Evolutionary conservation across 176 grass and related monocot species (phyloP), one percentile per base, ranked within the genome.

Genomic region (Hordeum vulgare): DNA sequence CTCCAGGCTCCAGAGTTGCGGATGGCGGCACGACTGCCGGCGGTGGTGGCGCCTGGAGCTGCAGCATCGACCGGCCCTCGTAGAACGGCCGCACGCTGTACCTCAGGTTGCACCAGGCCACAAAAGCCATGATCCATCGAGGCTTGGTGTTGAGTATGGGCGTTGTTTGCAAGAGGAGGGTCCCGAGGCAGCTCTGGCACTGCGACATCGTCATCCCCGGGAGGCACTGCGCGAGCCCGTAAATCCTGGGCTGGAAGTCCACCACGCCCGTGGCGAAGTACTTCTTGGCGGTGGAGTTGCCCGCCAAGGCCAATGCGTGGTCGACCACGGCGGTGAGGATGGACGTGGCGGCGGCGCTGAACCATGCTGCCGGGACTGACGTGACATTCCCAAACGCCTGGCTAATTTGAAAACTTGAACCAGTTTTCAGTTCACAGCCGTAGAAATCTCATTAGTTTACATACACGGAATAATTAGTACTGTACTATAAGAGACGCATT

Each of bases 151-250:
- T 12, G 3, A 34, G 1, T 4, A 6, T 31, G 12, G 0, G 1
- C 28, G 0, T 9, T 4, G 14, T 21, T 11, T 29, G 0, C 0
- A 0, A 0, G 2, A 8, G 8, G 61, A 85, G 28, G 27, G 5
- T 7, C 1, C 24, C 18, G 2, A 89, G 82, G 75, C 90, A 92
- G 21, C 3, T n/a, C 14, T 5, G 71, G 71, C 90, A 90, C 45
- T 90, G 81, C 4, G 2, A 15, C 36, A 5, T n/a, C 24, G 62
- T 44, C 86, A 91, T 33, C 41, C 77, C 74, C n/a, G 81, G 81
- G 57, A 63, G 28, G 86, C 91, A 94, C 85, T 91, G 88, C 20
- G 80, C 83, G 23, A 94, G 49, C 66, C 72, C 86, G 37, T 94
- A 91, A 39, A 91, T 68, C 35, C 73, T 90, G 6, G 86, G 86